These are phyloP conservation scores for Paramarasmius palmivorus DNA, from an alignment of 1,284 basidiomycete species.

Conservation along the genomic window DNA sequence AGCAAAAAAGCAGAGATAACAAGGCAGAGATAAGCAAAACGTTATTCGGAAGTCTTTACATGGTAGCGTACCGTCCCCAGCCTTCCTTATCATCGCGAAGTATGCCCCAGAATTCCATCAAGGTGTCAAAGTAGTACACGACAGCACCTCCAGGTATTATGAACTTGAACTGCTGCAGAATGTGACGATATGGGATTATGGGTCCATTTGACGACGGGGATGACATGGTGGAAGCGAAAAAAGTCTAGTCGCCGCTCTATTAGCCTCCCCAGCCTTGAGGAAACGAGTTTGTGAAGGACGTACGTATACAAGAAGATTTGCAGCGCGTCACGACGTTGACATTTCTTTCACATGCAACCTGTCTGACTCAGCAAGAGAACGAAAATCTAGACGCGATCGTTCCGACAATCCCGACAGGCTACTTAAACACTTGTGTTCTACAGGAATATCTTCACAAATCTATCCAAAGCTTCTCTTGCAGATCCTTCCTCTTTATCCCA, in stretches of 20 bases:
- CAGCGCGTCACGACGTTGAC: too few relatives aligned
- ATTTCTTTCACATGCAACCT: too few relatives aligned
- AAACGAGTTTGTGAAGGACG: too few relatives aligned
- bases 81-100: slow-evolving; percentile 35
- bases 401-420: too few relatives aligned
- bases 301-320: too few relatives aligned
- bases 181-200: slow-evolving; percentile 2
- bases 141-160: slow-evolving; percentile 64
- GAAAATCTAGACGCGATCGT: too few relatives aligned
- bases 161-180: slow-evolving; percentile 62
- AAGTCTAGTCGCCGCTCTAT: slow-evolving; percentile 21
- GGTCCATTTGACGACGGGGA: slow-evolving; percentile 17
- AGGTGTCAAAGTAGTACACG: slow-evolving; percentile 61
- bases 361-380: too few relatives aligned
- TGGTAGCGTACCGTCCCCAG: slow-evolving; percentile 52
- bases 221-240: slow-evolving; percentile 11
- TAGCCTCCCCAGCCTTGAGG: too few relatives aligned
- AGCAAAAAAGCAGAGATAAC: slow-evolving; percentile 9
- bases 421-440: too few relatives aligned
- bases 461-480: background rate
- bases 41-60: background rate
- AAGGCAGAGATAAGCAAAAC: background rate
- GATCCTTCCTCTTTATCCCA: background rate
- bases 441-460: background rate
- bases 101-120: slow-evolving; percentile 46